Percentiles rank a stretch among this genome's conserved stretches.
Evolutionary conservation across 176 grass and related monocot genomes (phyloP).

Genomic region (Avena sativa): DNA sequence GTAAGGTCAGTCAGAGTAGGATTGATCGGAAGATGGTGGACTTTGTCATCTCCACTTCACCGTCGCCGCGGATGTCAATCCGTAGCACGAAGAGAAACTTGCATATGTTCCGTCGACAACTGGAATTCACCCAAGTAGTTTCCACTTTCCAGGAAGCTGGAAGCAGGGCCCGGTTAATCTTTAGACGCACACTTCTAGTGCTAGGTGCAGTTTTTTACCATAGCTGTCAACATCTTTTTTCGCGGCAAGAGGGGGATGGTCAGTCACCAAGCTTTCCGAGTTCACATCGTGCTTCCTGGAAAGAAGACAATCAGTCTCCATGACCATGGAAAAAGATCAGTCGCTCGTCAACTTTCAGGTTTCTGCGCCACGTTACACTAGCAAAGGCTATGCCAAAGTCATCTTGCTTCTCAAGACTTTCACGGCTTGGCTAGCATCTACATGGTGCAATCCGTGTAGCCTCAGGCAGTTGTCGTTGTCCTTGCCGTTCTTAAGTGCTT

Average conservation of each 20-base stretch:
- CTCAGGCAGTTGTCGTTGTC: constrained; percentile 39
- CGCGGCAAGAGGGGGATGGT: not conserved
- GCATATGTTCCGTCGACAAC: not conserved
- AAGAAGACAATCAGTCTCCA: not conserved
- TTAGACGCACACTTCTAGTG: not conserved
- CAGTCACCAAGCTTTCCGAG: not conserved
- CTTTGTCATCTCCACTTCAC: not conserved
- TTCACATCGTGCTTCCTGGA: constrained; percentile 3
- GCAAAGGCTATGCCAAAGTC: constrained; percentile 29
- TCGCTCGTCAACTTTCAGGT: not conserved
- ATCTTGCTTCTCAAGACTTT: constrained; percentile 67
- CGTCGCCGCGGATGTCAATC: not conserved
- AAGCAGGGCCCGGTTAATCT: not conserved
- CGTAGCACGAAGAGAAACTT: not conserved
- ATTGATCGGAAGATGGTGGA: not conserved
- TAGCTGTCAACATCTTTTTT: not conserved
- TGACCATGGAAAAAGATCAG: constrained; percentile 3
- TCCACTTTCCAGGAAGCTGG: not conserved
- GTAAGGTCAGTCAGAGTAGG: not conserved
- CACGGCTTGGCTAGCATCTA: constrained; percentile 63
- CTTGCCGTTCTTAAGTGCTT: constrained; percentile 53
- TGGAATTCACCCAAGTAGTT: not conserved
- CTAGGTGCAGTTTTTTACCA: not conserved
- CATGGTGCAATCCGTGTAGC: constrained; percentile 63
- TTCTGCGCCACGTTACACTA: not conserved